Evolutionary conservation across 225 moss, liverwort and hornwort genomes (phyloP).

Genomic region (Takakia lepidozioides): DNA sequence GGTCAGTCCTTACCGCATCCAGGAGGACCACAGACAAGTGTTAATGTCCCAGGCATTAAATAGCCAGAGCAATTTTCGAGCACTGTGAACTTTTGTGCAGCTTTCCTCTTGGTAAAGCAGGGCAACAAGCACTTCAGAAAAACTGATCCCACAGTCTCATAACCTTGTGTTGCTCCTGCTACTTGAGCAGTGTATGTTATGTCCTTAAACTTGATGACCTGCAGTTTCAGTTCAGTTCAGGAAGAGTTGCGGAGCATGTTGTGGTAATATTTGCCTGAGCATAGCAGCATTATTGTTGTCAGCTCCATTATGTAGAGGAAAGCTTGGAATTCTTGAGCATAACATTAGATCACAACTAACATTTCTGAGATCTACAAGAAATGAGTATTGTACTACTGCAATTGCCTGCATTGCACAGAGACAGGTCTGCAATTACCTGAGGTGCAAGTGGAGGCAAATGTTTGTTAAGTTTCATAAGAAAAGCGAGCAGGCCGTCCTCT

Average conservation of each 20-base stretch:
- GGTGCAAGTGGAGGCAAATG: slow-evolving; percentile 53
- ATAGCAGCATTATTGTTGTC: too few species aligned
- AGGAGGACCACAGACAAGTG: slow-evolving; percentile 87
- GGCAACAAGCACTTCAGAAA: slow-evolving; percentile 48
- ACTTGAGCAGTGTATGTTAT: slow-evolving; percentile 56
- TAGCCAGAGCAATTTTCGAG: slow-evolving; percentile 85
- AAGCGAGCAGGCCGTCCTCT: slow-evolving; percentile 77
- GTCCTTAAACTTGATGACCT: slow-evolving; percentile 77
- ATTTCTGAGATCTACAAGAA: background rate
- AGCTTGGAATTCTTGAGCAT: background rate
- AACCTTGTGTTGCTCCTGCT: slow-evolving; percentile 45
- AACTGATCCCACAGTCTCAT: slow-evolving; percentile 68
- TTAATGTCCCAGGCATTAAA: slow-evolving; percentile 86
- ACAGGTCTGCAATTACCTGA: too few species aligned
- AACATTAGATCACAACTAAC: background rate
- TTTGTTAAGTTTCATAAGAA: slow-evolving; percentile 68
- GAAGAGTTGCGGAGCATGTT: background rate
- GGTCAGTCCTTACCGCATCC: slow-evolving; percentile 87
- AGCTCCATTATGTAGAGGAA: background rate
- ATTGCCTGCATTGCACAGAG: background rate
- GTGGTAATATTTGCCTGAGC: background rate
- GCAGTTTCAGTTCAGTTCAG: slow-evolving; percentile 9
- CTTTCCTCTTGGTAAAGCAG: slow-evolving; percentile 38
- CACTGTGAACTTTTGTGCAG: slow-evolving; percentile 51
- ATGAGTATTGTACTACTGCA: background rate